Evolutionary conservation across 345 rosid genomes (phyloP), one percentile per base, ranked within the genome.

Genomic region (Excoecaria agallocha): DNA sequence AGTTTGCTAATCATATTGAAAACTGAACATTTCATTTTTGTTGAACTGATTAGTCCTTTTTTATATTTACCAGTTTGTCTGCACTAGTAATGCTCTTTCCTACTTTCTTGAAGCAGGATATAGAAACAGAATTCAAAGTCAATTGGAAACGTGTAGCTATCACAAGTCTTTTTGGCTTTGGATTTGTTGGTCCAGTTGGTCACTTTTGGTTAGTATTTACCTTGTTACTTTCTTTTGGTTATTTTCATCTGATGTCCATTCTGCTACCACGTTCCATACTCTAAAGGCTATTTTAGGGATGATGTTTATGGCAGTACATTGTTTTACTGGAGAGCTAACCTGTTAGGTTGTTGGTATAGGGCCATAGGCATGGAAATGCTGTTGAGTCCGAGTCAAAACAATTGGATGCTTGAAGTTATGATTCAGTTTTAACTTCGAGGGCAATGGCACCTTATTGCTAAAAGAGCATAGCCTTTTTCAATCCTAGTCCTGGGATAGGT

Each of bases 181-280:
- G 88, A 77, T 91, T 88, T 81, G 90, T 91, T 56, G 98, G 97
- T 84, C 95, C 95, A 57, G 82, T 89, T 84, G 96, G 98, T 76
- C 97, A 91, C 73, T 88, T 81, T 83, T 91, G 95, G 94, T 93
- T 77, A 39, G 91, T 86, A 76, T 74, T 74, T 66, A 13, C 61
- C 75, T 48, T 25, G 7, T 48, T 17, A 45, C 54, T 43, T 71
- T 59, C 30, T 15, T 71, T 50, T 64, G 2, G 69, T 39, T 74
- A 38, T n/a, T 48, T 68, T 57, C 54, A 37, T 61, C 41, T 66
- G 49, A 25, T 55, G 57, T 68, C 46, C 20, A 2, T 56, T 8
- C 25, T 68, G 64, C 50, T 19, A 54, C 56, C 70, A 24, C 46
- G 39, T 58, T 15, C 62, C 22, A 22, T 10, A 22, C 25, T 17